These are phyloP conservation scores for Paecilomyces variotii DNA, from an alignment of 2,329 filamentous ascomycete species.

Conservation along the genomic window DNA sequence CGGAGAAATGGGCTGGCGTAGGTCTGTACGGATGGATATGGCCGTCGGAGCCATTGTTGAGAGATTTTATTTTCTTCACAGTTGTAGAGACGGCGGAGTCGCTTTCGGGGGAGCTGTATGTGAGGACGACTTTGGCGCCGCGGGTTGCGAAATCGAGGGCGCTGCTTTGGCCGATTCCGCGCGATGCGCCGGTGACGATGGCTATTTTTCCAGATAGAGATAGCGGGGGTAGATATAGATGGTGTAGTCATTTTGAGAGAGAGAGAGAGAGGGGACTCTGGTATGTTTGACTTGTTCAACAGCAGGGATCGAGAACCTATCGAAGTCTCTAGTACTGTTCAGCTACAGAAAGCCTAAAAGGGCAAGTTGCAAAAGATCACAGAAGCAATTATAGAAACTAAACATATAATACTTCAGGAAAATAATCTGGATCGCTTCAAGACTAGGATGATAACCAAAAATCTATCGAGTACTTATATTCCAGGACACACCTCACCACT, in stretches of 20 bases:
- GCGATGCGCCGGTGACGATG: conserved; percentile 44
- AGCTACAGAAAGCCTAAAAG: too few relatives aligned
- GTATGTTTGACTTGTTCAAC: not conserved
- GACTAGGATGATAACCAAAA: too few relatives aligned
- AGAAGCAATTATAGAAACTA: too few relatives aligned
- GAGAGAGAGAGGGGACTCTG: too few relatives aligned
- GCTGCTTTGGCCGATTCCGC: conserved; percentile 43
- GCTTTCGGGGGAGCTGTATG: conserved; percentile 35
- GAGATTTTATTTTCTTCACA: conserved; percentile 24
- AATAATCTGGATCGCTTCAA: too few relatives aligned
- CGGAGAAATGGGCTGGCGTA: conserved; percentile 14
- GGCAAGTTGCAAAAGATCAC: too few relatives aligned
- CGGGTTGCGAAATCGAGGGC: conserved; percentile 41
- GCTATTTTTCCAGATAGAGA: conserved; percentile 27
- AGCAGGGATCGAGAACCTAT: too few relatives aligned
- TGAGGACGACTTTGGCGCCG: conserved; percentile 41
- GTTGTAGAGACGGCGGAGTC: conserved; percentile 23
- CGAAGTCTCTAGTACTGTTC: too few relatives aligned
- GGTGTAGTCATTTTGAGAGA: not conserved
- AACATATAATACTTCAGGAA: too few relatives aligned
- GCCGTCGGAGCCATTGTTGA: conserved; percentile 29
- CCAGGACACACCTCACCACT: too few relatives aligned
- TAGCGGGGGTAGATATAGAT: not conserved
- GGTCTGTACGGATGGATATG: conserved; percentile 33
- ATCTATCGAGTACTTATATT: too few relatives aligned